phyloP scores from a whole-genome alignment of 495 filamentous ascomycete species.

The Penicillium diatomitis region DNA sequence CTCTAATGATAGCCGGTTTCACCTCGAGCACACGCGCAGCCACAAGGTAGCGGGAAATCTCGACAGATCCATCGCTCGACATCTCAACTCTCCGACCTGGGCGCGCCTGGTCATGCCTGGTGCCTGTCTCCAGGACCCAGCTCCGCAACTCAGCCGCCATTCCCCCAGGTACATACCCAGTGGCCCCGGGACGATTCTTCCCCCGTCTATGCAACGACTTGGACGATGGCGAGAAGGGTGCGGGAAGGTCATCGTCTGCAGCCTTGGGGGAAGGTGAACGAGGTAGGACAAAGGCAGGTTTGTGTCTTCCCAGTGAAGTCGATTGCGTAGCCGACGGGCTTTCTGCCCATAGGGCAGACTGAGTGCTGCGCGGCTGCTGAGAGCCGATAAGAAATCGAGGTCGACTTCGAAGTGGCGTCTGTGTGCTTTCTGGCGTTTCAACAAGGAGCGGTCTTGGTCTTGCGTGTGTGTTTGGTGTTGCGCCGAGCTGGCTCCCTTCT shows the following conservation, averaged over 20 bases:
- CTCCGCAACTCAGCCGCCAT: conserved; percentile 36
- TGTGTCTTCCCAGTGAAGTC: conserved; percentile 18
- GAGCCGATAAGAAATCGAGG: conserved; percentile 23
- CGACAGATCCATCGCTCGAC: not conserved
- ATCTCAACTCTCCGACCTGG: not conserved
- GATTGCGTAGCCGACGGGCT: conserved; percentile 8
- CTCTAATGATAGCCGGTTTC: conserved; percentile 13
- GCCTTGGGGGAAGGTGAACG: conserved; percentile 28
- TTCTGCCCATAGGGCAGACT: conserved; percentile 7
- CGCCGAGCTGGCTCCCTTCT: not conserved
- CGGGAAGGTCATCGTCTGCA: conserved; percentile 19
- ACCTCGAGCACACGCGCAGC: conserved; percentile 13
- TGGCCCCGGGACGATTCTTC: conserved; percentile 11
- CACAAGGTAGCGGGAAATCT: conserved; percentile 12
- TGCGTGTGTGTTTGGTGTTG: conserved; percentile 3
- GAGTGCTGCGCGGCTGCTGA: conserved; percentile 12
- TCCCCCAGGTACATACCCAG: conserved; percentile 27
- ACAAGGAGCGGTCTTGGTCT: conserved; percentile 1
- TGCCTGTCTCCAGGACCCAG: conserved; percentile 36
- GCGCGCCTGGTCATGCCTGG: conserved; percentile 19
- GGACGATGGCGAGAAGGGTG: conserved; percentile 35
- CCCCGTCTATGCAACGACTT: conserved; percentile 26
- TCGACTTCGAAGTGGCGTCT: conserved; percentile 17
- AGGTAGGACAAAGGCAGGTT: conserved; percentile 32
- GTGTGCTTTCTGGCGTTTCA: conserved; percentile 13